These are phyloP conservation scores for Balakata baccata DNA, from an alignment of 345 rosid genomes.

Conservation along the genomic window DNA sequence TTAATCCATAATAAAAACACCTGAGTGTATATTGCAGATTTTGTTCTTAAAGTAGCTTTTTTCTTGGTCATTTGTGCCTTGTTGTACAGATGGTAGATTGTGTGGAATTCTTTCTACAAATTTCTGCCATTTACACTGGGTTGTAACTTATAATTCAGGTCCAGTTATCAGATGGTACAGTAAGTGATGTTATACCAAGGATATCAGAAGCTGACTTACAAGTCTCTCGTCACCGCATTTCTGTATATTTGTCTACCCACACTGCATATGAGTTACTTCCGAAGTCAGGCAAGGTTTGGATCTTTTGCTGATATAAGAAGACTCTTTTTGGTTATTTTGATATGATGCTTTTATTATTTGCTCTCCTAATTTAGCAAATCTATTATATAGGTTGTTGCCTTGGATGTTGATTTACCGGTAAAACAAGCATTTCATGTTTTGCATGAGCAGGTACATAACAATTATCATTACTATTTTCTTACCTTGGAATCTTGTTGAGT, in stretches of 20 bases:
- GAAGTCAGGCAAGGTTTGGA: slow-evolving; percentile 94
- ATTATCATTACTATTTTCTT: not conserved
- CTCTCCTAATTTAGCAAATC: slow-evolving; percentile 27
- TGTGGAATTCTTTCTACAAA: not conserved
- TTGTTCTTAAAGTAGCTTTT: not conserved
- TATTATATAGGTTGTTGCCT: slow-evolving; percentile 27
- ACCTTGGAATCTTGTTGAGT: not conserved
- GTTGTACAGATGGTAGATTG: slow-evolving; percentile 5
- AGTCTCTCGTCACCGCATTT: slow-evolving; percentile 29
- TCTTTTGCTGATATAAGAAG: slow-evolving; percentile 22
- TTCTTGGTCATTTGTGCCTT: not conserved
- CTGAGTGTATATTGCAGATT: not conserved
- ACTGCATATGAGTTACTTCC: slow-evolving; percentile 95
- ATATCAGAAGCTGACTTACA: slow-evolving; percentile 29
- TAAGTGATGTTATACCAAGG: slow-evolving; percentile 20
- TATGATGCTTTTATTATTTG: not conserved
- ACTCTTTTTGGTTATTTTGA: slow-evolving; percentile 2
- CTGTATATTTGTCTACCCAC: slow-evolving; percentile 59
- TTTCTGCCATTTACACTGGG: not conserved
- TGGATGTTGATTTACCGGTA: slow-evolving; percentile 34
- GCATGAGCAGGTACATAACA: slow-evolving; percentile 26
- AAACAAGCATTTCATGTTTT: slow-evolving; percentile 29
- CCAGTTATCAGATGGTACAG: slow-evolving; percentile 35
- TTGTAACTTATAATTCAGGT: slow-evolving; percentile 33
- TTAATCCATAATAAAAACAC: not conserved